phyloP scores from a whole-genome alignment of 2,329 filamentous ascomycete genomes.

The Diaporthe aspalathi region DNA sequence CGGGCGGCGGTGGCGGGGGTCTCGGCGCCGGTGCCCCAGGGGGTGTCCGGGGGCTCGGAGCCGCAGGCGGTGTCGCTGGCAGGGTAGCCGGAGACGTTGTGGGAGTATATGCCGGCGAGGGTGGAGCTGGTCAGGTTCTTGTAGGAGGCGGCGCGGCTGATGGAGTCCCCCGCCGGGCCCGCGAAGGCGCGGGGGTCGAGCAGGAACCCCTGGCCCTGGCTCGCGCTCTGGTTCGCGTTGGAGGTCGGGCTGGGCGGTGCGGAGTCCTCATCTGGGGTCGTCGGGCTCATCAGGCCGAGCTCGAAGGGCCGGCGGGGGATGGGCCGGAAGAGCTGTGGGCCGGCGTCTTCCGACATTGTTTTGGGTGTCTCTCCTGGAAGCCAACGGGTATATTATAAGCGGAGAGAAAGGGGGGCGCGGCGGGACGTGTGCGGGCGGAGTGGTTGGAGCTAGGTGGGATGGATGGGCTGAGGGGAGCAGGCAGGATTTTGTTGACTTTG shows the following conservation, averaged over 20 bases:
- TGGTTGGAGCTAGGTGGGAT: not conserved
- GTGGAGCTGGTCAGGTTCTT: constrained; percentile 91
- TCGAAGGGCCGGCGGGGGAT: constrained; percentile 79
- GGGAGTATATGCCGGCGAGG: constrained; percentile 89
- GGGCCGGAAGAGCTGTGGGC: constrained; percentile 73
- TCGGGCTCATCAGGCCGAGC: constrained; percentile 61
- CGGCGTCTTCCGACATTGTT: constrained; percentile 53
- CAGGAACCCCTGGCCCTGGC: constrained; percentile 37
- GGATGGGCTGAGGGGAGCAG: constrained; percentile 9
- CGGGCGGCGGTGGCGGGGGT: constrained; percentile 64
- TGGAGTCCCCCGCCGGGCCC: constrained; percentile 51
- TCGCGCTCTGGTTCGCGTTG: constrained; percentile 53
- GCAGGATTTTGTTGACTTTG: constrained; percentile 8
- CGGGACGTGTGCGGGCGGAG: not conserved
- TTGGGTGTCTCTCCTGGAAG: not conserved
- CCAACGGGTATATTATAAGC: not conserved
- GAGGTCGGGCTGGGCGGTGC: constrained; percentile 50
- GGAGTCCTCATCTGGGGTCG: constrained; percentile 54
- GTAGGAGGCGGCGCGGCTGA: constrained; percentile 80
- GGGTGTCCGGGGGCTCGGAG: constrained; percentile 70
- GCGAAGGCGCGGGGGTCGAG: constrained; percentile 48
- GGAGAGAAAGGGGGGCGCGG: too few relatives aligned
- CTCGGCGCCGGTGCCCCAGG: constrained; percentile 82
- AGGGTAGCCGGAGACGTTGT: constrained; percentile 65
- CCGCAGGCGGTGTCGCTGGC: constrained; percentile 47